phyloP scores from a whole-genome alignment of 208 protist genomes.

The Crithidia acanthocephali region DNA sequence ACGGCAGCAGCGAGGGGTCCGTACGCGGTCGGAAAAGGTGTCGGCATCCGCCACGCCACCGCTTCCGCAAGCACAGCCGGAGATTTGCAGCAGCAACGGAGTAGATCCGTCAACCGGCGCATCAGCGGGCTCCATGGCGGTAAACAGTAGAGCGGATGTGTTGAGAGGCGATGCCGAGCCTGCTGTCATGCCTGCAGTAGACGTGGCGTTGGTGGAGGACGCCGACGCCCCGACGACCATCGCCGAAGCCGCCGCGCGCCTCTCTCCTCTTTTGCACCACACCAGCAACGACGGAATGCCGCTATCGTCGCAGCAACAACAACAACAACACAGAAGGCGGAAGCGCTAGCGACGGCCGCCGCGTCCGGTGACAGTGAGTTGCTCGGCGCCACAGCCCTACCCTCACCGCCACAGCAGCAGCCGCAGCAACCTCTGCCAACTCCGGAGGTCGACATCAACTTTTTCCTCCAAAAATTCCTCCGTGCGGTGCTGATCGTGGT shows the following conservation, averaged over 20 bases:
- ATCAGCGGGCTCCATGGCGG: too few relatives aligned
- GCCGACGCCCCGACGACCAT: neutral
- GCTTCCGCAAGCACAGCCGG: too few relatives aligned
- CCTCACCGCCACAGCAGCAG: neutral
- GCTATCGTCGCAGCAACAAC: neutral
- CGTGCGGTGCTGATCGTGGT: constrained; percentile 61
- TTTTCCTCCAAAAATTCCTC: constrained; percentile 62
- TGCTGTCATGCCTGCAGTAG: too few relatives aligned
- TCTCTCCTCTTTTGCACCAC: neutral
- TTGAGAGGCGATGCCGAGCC: too few relatives aligned
- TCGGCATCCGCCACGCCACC: too few relatives aligned
- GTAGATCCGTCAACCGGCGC: too few relatives aligned
- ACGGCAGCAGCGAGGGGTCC: constrained; percentile 1
- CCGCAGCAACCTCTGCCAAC: neutral
- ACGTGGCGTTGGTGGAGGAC: neutral
- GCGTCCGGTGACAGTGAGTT: neutral
- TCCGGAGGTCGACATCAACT: constrained; percentile 28
- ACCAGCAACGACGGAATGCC: neutral
- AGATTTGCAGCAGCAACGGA: too few relatives aligned
- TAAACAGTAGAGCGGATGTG: too few relatives aligned
- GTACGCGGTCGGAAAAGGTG: neutral
- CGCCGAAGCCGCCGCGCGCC: constrained; percentile 6
- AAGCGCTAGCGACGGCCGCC: neutral
- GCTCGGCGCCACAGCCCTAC: neutral
- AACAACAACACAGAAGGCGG: neutral